A percentile compares a stretch with the other conserved stretches of the same genome.
These are phyloP conservation scores for Cyclotella cryptica DNA, from an alignment of 108 stramenopile species.

Conservation along the genomic window DNA sequence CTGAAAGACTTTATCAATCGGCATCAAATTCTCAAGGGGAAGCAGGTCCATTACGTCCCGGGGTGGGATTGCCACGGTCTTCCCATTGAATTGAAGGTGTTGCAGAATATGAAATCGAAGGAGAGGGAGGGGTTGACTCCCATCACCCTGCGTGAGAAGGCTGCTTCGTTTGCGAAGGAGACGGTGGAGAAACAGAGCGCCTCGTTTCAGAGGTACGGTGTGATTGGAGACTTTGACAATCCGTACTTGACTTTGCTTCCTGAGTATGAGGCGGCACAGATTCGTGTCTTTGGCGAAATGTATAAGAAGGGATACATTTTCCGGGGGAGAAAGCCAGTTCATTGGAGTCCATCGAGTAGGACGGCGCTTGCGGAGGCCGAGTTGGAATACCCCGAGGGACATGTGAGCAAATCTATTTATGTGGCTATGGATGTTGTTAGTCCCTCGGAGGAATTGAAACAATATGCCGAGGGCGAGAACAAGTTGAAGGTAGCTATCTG, in stretches of 20 bases:
- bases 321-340: conserved; percentile 97
- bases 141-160: conserved; percentile 87
- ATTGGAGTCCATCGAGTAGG: conserved; percentile 96
- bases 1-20: conserved; percentile 99
- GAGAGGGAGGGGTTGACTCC: conserved; percentile 86
- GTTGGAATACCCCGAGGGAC: conserved; percentile 96
- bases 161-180: conserved; percentile 90
- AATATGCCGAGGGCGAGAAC: conserved; percentile 51
- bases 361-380: conserved; percentile 99
- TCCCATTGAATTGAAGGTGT: conserved; percentile 98
- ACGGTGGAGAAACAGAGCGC: conserved; percentile 91
- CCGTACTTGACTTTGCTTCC: conserved; percentile 97
- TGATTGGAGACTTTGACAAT: conserved; percentile 96
- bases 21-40: conserved; percentile 91
- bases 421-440: conserved; percentile 86
- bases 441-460: conserved; percentile 68
- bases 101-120: conserved; percentile 91
- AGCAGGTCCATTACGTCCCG: conserved; percentile 96
- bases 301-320: conserved; percentile 95
- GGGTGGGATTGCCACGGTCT: conserved; percentile 99
- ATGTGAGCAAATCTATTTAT: conserved; percentile 92
- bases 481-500: conserved; percentile 89
- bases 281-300: conserved; percentile 97
- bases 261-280: conserved; percentile 96
- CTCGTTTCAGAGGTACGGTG: conserved; percentile 94